Conservation (phyloP, 2,329 filamentous ascomycete genomes). For the Domatiomyces catenatus region DNA sequence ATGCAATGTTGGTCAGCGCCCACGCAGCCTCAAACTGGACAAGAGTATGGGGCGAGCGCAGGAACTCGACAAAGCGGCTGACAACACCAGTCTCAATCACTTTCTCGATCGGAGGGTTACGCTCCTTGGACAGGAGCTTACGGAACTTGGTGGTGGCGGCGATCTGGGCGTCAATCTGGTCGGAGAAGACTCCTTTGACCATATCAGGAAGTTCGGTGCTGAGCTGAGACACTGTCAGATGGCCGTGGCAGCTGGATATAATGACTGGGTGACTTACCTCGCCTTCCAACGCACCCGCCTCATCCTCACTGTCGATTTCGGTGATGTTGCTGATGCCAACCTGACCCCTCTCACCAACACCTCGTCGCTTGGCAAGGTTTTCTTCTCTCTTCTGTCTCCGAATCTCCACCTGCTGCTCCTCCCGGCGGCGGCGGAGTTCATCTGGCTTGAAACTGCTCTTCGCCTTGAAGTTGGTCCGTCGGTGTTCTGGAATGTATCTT, state of each 20-base stretch:
- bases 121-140: constrained; percentile 95
- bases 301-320: constrained; percentile 78
- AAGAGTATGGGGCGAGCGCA: constrained; percentile 90
- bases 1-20: constrained; percentile 98
- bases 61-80: constrained; percentile 92
- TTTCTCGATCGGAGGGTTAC: constrained; percentile 96
- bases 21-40: constrained; percentile 98
- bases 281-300: constrained; percentile 90
- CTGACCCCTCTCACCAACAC: constrained; percentile 55
- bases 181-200: constrained; percentile 95
- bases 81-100: constrained; percentile 99
- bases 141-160: constrained; percentile 96
- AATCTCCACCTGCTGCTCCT: constrained; percentile 98
- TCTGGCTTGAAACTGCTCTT: constrained; percentile 99
- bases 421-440: constrained; percentile 91
- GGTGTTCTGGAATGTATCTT: constrained; percentile 98
- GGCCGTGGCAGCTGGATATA: not conserved
- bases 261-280: constrained; percentile 51
- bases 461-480: constrained; percentile 98
- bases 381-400: constrained; percentile 97
- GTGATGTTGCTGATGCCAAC: constrained; percentile 50
- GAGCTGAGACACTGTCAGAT: constrained; percentile 42
- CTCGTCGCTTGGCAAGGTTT: constrained; percentile 94
- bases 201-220: constrained; percentile 97
- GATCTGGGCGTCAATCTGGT: constrained; percentile 96